These are phyloP conservation scores for Alternaria alternata DNA, from an alignment of 2,329 filamentous ascomycete species.

Conservation along the genomic window DNA sequence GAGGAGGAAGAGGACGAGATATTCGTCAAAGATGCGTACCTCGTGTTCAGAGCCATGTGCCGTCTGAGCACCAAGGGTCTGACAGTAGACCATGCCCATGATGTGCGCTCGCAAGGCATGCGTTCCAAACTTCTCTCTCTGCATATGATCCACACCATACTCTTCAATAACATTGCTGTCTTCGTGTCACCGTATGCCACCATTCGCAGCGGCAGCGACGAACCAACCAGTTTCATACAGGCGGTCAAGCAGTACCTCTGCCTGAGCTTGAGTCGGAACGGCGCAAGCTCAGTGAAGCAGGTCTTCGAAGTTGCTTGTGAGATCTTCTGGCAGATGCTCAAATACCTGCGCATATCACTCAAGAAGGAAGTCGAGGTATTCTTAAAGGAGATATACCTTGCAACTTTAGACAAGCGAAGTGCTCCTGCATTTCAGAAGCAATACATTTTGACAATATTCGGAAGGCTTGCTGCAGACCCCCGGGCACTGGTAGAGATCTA, in stretches of 20 bases:
- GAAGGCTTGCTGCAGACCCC: conserved; percentile 84
- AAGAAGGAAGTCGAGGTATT: conserved; percentile 99
- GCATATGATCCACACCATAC: conserved; percentile 91
- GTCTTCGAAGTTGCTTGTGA: conserved; percentile 97
- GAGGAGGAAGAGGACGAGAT: conserved; percentile 88
- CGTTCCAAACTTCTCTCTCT: conserved; percentile 94
- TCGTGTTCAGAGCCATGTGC: conserved; percentile 97
- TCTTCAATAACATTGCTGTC: conserved; percentile 91
- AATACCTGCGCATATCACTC: conserved; percentile 89
- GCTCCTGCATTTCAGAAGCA: conserved; percentile 91
- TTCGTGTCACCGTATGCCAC: conserved; percentile 93
- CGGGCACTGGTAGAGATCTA: conserved; percentile 93
- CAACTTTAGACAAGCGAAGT: conserved; percentile 85
- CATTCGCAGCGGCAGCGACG: conserved; percentile 89
- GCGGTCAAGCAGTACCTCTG: conserved; percentile 97
- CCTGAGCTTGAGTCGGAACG: conserved; percentile 92
- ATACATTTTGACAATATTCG: conserved; percentile 86
- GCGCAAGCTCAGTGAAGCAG: conserved; percentile 86
- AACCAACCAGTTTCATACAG: conserved; percentile 88
- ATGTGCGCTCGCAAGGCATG: conserved; percentile 94
- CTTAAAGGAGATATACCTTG: conserved; percentile 94
- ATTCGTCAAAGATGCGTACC: conserved; percentile 94
- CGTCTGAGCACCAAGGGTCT: conserved; percentile 94
- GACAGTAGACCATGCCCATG: conserved; percentile 88
- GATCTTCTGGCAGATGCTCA: conserved; percentile 97